phyloP scores from a whole-genome alignment of 768 basidiomycete genomes.

The Epithele typhae region DNA sequence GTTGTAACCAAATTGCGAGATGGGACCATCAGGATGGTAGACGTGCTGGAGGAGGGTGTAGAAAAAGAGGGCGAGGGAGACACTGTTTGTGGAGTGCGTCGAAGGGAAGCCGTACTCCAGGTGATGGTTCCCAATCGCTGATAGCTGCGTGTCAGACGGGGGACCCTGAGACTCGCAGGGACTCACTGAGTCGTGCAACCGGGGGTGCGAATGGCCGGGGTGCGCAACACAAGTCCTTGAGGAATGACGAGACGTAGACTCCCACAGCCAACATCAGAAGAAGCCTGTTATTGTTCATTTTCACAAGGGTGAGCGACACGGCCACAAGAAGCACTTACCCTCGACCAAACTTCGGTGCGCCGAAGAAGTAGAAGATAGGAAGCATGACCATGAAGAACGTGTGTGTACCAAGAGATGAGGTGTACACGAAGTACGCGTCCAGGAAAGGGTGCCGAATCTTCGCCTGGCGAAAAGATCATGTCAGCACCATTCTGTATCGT shows the following conservation, averaged over 20 bases:
- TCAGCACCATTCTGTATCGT: too few species aligned
- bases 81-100: conserved; percentile 88
- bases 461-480: conserved; percentile 11
- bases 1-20: conserved; percentile 45
- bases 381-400: conserved; percentile 92
- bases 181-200: conserved; percentile 76
- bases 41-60: conserved; percentile 36
- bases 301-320: conserved; percentile 10
- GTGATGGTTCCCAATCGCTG: conserved; percentile 76
- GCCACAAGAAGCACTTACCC: conserved; percentile 50
- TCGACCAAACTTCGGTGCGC: conserved; percentile 61
- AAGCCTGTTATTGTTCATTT: conserved; percentile 46
- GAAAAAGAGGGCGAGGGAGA: conserved; percentile 85
- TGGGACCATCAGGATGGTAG: conserved; percentile 8
- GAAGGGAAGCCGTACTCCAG: conserved; percentile 95
- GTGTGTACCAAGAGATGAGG: conserved; percentile 77
- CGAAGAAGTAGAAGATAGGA: conserved; percentile 88
- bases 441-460: conserved; percentile 59
- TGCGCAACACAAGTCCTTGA: conserved; percentile 87
- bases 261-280: conserved; percentile 70
- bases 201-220: conserved; percentile 91
- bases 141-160: not conserved
- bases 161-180: not conserved
- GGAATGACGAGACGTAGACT: conserved; percentile 81
- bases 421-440: conserved; percentile 81